Evolutionary conservation across 495 filamentous ascomycete genomes (phyloP).

Genomic region (Penicillium riverlandense): DNA sequence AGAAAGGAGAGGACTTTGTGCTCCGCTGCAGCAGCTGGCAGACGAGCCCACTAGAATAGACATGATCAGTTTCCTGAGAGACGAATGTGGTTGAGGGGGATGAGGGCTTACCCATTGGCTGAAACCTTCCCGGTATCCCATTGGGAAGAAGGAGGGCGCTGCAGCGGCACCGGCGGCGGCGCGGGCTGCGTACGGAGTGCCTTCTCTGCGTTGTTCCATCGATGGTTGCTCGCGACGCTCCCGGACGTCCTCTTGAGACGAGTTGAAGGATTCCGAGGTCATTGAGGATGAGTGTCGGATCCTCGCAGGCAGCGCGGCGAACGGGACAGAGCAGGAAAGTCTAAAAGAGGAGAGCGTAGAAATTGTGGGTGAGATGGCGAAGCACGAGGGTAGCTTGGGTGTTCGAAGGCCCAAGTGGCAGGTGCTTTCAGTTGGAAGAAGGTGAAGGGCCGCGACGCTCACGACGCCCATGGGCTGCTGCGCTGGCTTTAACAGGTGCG

Average conservation of each 20-base stretch:
- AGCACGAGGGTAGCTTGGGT: conserved; percentile 1
- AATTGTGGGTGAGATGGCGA: conserved; percentile 18
- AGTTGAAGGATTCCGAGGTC: conserved; percentile 33
- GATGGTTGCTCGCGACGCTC: conserved; percentile 37
- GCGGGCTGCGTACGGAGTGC: conserved; percentile 30
- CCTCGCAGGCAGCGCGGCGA: conserved; percentile 9
- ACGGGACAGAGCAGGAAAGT: not conserved
- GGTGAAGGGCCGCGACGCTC: conserved; percentile 1
- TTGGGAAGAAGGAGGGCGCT: conserved; percentile 56
- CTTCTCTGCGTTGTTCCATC: conserved; percentile 25
- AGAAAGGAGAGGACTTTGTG: conserved; percentile 83
- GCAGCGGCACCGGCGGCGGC: conserved; percentile 30
- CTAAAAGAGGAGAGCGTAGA: conserved; percentile 2
- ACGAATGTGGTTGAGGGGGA: not conserved
- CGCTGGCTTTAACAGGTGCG: not conserved
- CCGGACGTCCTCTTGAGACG: conserved; percentile 21
- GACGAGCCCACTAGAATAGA: conserved; percentile 63
- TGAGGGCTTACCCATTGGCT: conserved; percentile 72
- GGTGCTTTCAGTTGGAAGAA: conserved; percentile 7
- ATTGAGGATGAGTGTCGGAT: conserved; percentile 26
- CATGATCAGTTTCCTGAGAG: not conserved
- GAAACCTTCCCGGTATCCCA: conserved; percentile 87
- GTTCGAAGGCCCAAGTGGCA: conserved; percentile 2
- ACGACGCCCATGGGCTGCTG: conserved; percentile 9
- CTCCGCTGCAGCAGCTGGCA: conserved; percentile 79